phyloP scores from a whole-genome alignment of 2,329 filamentous ascomycete species.

The Penicillium sp. region DNA sequence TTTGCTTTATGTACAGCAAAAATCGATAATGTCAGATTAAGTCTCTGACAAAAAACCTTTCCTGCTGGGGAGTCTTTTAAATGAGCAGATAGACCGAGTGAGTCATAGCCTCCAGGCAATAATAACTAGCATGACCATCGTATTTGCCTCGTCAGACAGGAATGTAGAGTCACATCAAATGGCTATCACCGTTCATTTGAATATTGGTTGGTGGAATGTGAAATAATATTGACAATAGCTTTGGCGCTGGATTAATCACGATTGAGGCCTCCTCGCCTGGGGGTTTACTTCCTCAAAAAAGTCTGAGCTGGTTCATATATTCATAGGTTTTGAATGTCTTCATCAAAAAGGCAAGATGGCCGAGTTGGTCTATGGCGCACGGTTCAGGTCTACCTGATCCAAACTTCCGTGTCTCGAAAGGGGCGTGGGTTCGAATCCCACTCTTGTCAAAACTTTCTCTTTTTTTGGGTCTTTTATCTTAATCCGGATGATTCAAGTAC shows the following conservation, averaged over 20 bases:
- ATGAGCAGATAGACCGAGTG: not conserved
- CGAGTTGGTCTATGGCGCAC: constrained; percentile 38
- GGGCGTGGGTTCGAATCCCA: constrained; percentile 31
- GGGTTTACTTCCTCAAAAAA: not conserved
- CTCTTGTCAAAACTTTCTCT: constrained; percentile 25
- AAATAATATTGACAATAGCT: not conserved
- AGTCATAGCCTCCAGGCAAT: not conserved
- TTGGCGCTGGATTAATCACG: not conserved
- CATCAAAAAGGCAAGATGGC: constrained; percentile 33
- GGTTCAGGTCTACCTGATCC: constrained; percentile 30
- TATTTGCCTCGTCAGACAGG: not conserved
- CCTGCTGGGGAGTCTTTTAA: not conserved
- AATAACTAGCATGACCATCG: not conserved
- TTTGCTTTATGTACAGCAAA: not conserved
- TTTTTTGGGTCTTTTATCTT: constrained; percentile 11
- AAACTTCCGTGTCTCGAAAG: constrained; percentile 28
- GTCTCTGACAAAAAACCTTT: not conserved
- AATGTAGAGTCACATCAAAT: no score
- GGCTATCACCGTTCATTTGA: no score
- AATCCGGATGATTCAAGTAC: not conserved
- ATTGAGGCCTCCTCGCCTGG: no score
- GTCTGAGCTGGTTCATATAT: not conserved
- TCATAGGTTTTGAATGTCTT: not conserved
- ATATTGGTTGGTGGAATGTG: not conserved
- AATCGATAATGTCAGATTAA: not conserved